Evolutionary conservation across 768 basidiomycete genomes (phyloP).

Genomic region (Mycena olivaceomarginata): DNA sequence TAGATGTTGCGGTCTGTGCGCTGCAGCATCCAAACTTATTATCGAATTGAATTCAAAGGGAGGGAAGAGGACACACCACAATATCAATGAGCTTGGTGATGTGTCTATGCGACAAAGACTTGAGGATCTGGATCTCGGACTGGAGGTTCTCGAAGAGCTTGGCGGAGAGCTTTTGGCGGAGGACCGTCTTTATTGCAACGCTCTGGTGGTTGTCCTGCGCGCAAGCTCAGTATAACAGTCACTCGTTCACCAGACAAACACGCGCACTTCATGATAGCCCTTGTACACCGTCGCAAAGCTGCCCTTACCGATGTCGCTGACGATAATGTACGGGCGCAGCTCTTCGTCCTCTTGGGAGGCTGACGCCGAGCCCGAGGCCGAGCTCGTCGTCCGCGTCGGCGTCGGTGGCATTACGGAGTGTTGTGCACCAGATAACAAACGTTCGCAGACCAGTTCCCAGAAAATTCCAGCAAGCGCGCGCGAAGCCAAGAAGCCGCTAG

Average conservation of each 20-base stretch:
- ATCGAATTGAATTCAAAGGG: no score
- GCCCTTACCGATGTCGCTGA: constrained; percentile 89
- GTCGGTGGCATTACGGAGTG: no score
- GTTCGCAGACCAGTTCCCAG: no score
- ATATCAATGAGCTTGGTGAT: constrained; percentile 96
- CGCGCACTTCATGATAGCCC: constrained; percentile 89
- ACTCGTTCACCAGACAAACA: constrained; percentile 26
- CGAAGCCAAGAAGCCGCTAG: no score
- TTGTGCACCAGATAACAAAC: no score
- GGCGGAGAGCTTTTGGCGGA: constrained; percentile 88
- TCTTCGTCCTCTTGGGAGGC: constrained; percentile 76
- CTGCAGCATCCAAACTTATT: constrained; percentile 54
- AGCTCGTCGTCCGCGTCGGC: no score
- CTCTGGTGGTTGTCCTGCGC: constrained; percentile 82
- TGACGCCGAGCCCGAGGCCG: no score
- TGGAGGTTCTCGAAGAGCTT: constrained; percentile 99
- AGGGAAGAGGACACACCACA: constrained; percentile 72
- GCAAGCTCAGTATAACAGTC: background rate
- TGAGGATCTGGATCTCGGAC: constrained; percentile 97
- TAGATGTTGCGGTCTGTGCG: constrained; percentile 89
- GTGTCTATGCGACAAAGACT: constrained; percentile 93
- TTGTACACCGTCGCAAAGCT: constrained; percentile 98
- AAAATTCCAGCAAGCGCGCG: no score
- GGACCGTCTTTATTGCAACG: constrained; percentile 97
- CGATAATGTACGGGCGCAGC: constrained; percentile 85